phyloP scores from a whole-genome alignment of 345 rosid genomes.

The Nephelium lappaceum region DNA sequence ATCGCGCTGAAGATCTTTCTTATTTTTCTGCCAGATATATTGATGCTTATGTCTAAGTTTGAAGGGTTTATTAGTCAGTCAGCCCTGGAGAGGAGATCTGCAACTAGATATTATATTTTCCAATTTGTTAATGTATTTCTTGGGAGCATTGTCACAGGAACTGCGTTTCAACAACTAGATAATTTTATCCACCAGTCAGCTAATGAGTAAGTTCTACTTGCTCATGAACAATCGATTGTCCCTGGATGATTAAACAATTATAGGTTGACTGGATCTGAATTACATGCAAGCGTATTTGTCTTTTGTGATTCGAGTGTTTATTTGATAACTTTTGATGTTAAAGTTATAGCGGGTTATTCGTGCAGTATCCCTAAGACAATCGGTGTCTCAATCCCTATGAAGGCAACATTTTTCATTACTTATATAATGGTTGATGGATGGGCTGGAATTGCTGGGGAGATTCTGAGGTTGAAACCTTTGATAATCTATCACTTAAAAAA shows the following conservation, averaged over 20 bases:
- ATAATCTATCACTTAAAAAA: conserved; percentile 81
- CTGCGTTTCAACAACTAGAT: conserved; percentile 91
- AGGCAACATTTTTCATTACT: conserved; percentile 95
- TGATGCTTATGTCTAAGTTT: conserved; percentile 96
- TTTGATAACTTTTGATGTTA: not conserved
- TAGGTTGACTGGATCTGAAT: not conserved
- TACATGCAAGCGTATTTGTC: too few species aligned
- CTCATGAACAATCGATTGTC: not conserved
- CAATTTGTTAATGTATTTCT: conserved; percentile 93
- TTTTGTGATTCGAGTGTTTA: not conserved
- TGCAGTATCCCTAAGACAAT: conserved; percentile 88
- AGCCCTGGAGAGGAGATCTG: conserved; percentile 80
- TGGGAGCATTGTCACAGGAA: conserved; percentile 88
- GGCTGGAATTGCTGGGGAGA: conserved; percentile 98
- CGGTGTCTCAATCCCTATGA: conserved; percentile 92
- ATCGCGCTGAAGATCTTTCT: conserved; percentile 92
- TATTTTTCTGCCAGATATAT: conserved; percentile 73
- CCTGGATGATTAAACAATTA: not conserved
- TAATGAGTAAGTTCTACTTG: conserved; percentile 64
- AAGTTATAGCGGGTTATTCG: not conserved
- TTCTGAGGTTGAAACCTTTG: conserved; percentile 76
- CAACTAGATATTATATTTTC: conserved; percentile 75
- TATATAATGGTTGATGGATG: conserved; percentile 97
- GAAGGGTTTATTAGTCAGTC: conserved; percentile 84
- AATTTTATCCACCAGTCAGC: conserved; percentile 87